Evolutionary conservation across 179 eudicot species (phyloP).

Genomic region (Beta macrorhiza): DNA sequence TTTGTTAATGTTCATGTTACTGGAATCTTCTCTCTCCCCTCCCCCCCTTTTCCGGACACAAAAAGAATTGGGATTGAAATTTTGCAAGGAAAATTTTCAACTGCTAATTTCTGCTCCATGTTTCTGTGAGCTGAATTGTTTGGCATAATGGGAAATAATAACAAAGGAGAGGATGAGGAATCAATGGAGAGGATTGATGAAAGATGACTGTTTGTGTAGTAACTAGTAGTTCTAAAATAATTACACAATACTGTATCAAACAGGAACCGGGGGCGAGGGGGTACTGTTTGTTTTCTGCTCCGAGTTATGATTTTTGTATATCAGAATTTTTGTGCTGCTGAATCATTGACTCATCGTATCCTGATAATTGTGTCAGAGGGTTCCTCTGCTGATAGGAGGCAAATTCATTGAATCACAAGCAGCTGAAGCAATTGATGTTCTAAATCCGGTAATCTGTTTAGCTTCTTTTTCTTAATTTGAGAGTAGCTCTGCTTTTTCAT

Average conservation of each 20-base stretch:
- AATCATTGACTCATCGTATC: background rate
- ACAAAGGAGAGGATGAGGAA: background rate
- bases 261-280: background rate
- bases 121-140: background rate
- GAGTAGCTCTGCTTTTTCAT: no score
- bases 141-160: background rate
- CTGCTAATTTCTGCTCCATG: background rate
- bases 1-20: no score
- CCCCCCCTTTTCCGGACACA: no score
- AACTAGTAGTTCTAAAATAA: background rate
- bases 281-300: background rate
- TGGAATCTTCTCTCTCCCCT: no score
- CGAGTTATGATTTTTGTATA: background rate
- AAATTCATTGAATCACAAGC: slow-evolving; percentile 75
- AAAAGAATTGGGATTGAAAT: no score
- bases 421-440: slow-evolving; percentile 53
- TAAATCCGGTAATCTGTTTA: slow-evolving; percentile 70
- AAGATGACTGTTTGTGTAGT: background rate
- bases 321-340: background rate
- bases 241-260: background rate
- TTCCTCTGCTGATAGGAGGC: slow-evolving; percentile 79
- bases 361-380: slow-evolving; percentile 54
- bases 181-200: background rate
- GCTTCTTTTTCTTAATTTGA: slow-evolving; percentile 4
- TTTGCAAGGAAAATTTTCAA: no score